Percentiles rank a stretch among this genome's conserved stretches.
phyloP scores from a whole-genome alignment of 1,284 basidiomycete species.

The Leccinum solheimii region DNA sequence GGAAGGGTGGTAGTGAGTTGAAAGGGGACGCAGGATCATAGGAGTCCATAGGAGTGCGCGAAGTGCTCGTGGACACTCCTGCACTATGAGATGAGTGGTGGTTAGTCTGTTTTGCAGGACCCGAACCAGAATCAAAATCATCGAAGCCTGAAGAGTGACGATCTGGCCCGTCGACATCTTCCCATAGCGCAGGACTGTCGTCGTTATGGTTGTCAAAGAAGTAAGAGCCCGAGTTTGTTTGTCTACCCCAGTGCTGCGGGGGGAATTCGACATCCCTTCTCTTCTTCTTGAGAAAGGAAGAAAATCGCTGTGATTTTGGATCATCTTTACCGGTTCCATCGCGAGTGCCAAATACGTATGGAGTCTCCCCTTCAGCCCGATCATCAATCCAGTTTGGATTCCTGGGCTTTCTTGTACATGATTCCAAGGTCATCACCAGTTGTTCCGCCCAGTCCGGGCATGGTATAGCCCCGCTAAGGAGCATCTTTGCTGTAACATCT shows the following conservation, averaged over 20 bases:
- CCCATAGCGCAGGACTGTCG: slow-evolving; percentile 9
- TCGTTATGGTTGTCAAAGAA: slow-evolving; percentile 42
- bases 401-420: slow-evolving; percentile 71
- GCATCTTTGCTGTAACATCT: slow-evolving; percentile 72
- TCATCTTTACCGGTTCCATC: slow-evolving; percentile 31
- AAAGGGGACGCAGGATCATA: slow-evolving; percentile 37
- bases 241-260: slow-evolving; percentile 61
- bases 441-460: slow-evolving; percentile 76
- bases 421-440: slow-evolving; percentile 73
- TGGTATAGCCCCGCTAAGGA: slow-evolving; percentile 76
- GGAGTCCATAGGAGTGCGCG: slow-evolving; percentile 20
- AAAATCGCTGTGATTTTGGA: slow-evolving; percentile 39
- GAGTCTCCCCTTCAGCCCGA: slow-evolving; percentile 34
- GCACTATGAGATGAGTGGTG: slow-evolving; percentile 25
- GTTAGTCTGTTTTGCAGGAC: slow-evolving; percentile 32
- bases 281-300: slow-evolving; percentile 50
- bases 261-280: slow-evolving; percentile 56
- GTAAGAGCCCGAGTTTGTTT: slow-evolving; percentile 53
- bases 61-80: slow-evolving; percentile 12
- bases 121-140: slow-evolving; percentile 38
- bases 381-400: slow-evolving; percentile 70
- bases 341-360: slow-evolving; percentile 61
- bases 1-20: slow-evolving; percentile 36
- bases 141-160: slow-evolving; percentile 23
- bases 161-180: slow-evolving; percentile 12